Base-by-base conservation (phyloP, 2,329 filamentous ascomycete species). In the Colletotrichum sansevieriae region DNA sequence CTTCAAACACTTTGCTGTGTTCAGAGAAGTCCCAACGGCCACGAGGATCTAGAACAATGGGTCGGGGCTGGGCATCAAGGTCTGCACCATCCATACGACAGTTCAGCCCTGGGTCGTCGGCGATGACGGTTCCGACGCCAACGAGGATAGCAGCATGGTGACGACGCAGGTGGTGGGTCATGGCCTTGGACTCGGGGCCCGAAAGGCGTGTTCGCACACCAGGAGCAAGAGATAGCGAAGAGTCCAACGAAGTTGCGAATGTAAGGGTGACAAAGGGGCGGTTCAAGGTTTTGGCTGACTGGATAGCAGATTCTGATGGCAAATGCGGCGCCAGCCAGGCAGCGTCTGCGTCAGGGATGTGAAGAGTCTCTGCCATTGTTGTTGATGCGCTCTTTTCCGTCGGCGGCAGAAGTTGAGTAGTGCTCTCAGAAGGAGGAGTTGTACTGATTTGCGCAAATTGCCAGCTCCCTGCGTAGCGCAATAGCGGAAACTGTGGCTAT, bases 111-210 rank as follows among this genome's bases (percentile, higher is more conserved):
- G 95, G 95, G 76, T 97, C 88, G 78, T 98, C 95, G 20, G 93
- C 91, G 29, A 93, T 83, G 8, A 94, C 92, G 1, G 95, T 98
- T 3, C 92, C 92, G 4, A 91, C 93, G 22, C 95, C 95, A 37
- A 98, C 84, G 25, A 97, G 85, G 73, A 98, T 97, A 44, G 93
- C 94, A 71, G 92, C 89, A 80, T 98, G 94, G 15, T 86, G 87
- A 12, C 91, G 90, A 74, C 95, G 92, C 33, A 98, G 87, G 77
- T 92, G 93, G 79, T 98, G 95, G 0, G 95, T 98, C 93, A 98
- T 97, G 61, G 92, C 88, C 79, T 97, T 97, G 43, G 93, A 93
- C 71, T 90, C 85, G 0, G 91, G 88, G 3, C 95, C 95, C 1
- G 95, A 98, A 13, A 98, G 87, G 0, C 87, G 84, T 2, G 95